phyloP scores from a whole-genome alignment of 148 eudicot species.

The Mesembryanthemum crystallinum region DNA sequence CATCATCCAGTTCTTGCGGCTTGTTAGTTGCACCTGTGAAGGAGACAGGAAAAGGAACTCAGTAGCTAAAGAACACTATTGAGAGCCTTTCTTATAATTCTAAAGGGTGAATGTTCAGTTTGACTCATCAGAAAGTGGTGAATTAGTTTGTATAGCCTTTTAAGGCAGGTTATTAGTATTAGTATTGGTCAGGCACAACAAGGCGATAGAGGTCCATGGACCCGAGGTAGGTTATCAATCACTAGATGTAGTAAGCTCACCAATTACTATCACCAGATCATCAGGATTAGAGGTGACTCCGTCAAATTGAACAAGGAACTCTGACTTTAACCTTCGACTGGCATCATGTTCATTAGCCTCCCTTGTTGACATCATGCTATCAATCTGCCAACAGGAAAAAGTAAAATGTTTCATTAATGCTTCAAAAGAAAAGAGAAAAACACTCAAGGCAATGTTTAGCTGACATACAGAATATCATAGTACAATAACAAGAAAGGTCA shows the following conservation, averaged over 20 bases:
- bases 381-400: conserved; percentile 53
- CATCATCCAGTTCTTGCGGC: conserved; percentile 98
- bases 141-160: background rate
- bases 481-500: background rate
- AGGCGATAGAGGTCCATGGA: too few species aligned
- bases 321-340: conserved; percentile 93
- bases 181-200: too few species aligned
- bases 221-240: conserved; percentile 6
- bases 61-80: background rate
- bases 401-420: background rate
- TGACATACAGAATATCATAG: background rate
- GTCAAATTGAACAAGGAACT: conserved; percentile 95
- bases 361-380: conserved; percentile 95
- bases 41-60: conserved; percentile 14
- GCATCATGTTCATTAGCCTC: conserved; percentile 89
- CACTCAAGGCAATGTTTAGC: background rate
- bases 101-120: background rate
- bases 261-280: conserved; percentile 88
- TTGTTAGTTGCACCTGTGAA: conserved; percentile 91
- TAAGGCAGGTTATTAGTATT: too few species aligned
- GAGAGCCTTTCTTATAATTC: background rate
- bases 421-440: background rate
- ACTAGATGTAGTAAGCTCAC: conserved; percentile 35
- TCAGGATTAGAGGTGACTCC: conserved; percentile 87
- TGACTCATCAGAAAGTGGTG: background rate